A percentile compares a stretch with the other conserved stretches of the same genome.
Conservation (phyloP, 371 early-diverging fungal species). For the Gilbertella persicaria region DNA sequence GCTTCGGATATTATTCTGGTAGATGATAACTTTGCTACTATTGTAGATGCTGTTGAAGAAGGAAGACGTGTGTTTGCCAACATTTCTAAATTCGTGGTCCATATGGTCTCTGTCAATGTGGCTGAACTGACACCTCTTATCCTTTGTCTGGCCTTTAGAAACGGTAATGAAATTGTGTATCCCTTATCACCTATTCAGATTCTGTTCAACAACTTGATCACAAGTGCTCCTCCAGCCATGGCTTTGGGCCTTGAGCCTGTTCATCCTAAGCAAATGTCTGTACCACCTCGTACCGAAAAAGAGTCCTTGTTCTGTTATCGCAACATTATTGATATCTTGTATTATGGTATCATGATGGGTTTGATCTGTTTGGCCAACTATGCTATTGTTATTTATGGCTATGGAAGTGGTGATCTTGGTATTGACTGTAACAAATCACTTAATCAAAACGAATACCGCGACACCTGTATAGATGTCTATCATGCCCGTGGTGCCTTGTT, state of each 20-base stretch:
- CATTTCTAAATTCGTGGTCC: conserved; percentile 87
- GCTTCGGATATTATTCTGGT: conserved; percentile 61
- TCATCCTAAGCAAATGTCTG: conserved; percentile 75
- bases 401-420: conserved; percentile 55
- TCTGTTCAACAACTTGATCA: conserved; percentile 85
- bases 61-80: conserved; percentile 89
- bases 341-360: conserved; percentile 75
- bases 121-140: conserved; percentile 69
- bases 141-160: conserved; percentile 67
- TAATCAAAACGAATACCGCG: conserved; percentile 32
- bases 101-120: conserved; percentile 86
- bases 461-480: conserved; percentile 65
- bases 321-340: conserved; percentile 67
- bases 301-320: conserved; percentile 69
- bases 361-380: conserved; percentile 68
- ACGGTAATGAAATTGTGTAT: conserved; percentile 58
- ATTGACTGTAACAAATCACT: conserved; percentile 56
- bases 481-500: conserved; percentile 75
- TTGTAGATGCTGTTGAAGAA: conserved; percentile 79
- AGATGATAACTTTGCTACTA: conserved; percentile 72
- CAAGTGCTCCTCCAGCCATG: conserved; percentile 81
- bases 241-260: conserved; percentile 82
- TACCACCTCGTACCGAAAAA: conserved; percentile 72
- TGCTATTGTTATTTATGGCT: conserved; percentile 62
- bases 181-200: conserved; percentile 80